These are phyloP conservation scores for Russula ochroleuca DNA, from an alignment of 768 basidiomycete species.

Conservation along the genomic window DNA sequence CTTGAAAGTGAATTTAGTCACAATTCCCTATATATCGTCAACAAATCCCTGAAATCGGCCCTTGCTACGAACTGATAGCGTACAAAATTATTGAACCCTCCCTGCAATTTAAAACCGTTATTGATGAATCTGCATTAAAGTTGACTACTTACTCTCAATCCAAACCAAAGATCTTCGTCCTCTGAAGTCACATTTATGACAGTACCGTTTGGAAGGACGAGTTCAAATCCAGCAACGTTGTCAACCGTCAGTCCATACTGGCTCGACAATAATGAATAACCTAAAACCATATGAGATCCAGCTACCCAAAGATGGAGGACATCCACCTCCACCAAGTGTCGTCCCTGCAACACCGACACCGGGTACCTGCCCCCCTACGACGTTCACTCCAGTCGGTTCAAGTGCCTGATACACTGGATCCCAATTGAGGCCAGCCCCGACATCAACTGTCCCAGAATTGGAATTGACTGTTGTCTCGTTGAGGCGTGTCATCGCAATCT, in stretches of 20 bases:
- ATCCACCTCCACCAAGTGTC: slow-evolving; percentile 29
- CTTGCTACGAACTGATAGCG: background rate
- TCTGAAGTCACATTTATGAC: slow-evolving; percentile 6
- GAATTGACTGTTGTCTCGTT: slow-evolving; percentile 5
- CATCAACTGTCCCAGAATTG: slow-evolving; percentile 4
- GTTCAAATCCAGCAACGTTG: slow-evolving; percentile 32
- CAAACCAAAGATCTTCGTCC: slow-evolving; percentile 18
- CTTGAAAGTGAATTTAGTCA: slow-evolving; percentile 28
- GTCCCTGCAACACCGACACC: slow-evolving; percentile 29
- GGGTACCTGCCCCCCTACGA: slow-evolving; percentile 27
- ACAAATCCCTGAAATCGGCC: background rate
- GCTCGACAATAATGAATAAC: slow-evolving; percentile 35
- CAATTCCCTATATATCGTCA: slow-evolving; percentile 10
- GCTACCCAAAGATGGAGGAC: background rate
- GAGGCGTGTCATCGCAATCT: slow-evolving; percentile 30
- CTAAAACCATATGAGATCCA: slow-evolving; percentile 9
- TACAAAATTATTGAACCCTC: slow-evolving; percentile 21
- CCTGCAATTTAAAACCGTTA: background rate
- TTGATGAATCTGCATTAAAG: background rate
- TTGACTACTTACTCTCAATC: slow-evolving; percentile 11
- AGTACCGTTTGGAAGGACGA: slow-evolving; percentile 34
- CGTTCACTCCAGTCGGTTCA: slow-evolving; percentile 19
- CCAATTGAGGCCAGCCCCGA: slow-evolving; percentile 30
- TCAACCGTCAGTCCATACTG: slow-evolving; percentile 36
- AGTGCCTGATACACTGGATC: slow-evolving; percentile 27